A percentile compares a stretch with the other conserved stretches of the same genome.
These are phyloP conservation scores for Globisporangium paroecandrum DNA, from an alignment of 352 stramenopile genomes.

Conservation along the genomic window DNA sequence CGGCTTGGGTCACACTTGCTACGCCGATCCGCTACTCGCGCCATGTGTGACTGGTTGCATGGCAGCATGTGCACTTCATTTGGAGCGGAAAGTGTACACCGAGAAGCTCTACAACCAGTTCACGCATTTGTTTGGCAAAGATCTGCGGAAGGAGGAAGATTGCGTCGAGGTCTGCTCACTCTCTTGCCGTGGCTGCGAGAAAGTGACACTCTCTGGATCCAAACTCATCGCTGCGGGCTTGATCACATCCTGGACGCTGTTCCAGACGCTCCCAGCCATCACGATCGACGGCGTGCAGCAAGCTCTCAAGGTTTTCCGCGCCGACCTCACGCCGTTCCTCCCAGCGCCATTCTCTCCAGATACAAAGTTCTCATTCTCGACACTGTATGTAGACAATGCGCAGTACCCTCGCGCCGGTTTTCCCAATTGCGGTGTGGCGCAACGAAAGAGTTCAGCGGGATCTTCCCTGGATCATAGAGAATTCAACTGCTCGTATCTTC, in stretches of 20 bases:
- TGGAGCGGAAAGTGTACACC: slow-evolving; percentile 43
- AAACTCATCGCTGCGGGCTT: slow-evolving; percentile 27
- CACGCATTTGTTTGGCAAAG: slow-evolving; percentile 65
- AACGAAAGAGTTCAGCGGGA: background rate
- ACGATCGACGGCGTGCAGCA: slow-evolving; percentile 12
- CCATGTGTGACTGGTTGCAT: slow-evolving; percentile 62
- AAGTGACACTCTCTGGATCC: slow-evolving; percentile 49
- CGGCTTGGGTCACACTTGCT: slow-evolving; percentile 58
- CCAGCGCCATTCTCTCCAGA: slow-evolving; percentile 30
- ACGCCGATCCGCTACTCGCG: slow-evolving; percentile 32
- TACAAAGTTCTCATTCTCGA: slow-evolving; percentile 35
- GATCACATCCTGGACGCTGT: slow-evolving; percentile 40
- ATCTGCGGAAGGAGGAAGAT: slow-evolving; percentile 64
- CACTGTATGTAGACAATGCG: slow-evolving; percentile 47
- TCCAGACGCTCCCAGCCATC: slow-evolving; percentile 28
- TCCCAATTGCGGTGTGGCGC: slow-evolving; percentile 42
- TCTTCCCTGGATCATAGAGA: slow-evolving; percentile 6
- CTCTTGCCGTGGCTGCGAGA: slow-evolving; percentile 63
- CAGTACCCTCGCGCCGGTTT: slow-evolving; percentile 51
- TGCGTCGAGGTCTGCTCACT: slow-evolving; percentile 61
- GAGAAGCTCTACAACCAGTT: slow-evolving; percentile 45
- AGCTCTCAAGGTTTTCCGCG: slow-evolving; percentile 35
- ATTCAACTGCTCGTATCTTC: slow-evolving; percentile 37
- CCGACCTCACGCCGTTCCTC: slow-evolving; percentile 47
- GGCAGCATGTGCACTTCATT: slow-evolving; percentile 38